These are phyloP conservation scores for Nowakowskiella sp. DNA, from an alignment of 192 early-diverging fungal genomes.

Conservation along the genomic window DNA sequence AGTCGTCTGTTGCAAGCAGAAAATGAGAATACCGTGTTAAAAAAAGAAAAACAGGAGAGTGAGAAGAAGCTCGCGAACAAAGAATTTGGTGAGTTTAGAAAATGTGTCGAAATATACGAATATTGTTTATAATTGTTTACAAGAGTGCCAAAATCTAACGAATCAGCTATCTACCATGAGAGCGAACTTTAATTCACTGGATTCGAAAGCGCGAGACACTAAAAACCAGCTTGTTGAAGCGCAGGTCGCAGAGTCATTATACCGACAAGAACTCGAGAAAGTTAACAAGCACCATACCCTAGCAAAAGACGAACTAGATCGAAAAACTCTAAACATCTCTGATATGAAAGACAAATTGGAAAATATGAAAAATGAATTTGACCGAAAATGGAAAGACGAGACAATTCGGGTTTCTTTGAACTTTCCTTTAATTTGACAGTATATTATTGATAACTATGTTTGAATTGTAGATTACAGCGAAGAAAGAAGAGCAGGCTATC, in stretches of 20 bases:
- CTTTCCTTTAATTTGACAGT: background rate
- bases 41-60: slow-evolving; percentile 22
- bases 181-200: slow-evolving; percentile 6
- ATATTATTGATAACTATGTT: background rate
- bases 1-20: slow-evolving; percentile 14
- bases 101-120: slow-evolving; percentile 1
- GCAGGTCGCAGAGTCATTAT: slow-evolving; percentile 41
- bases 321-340: slow-evolving; percentile 25
- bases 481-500: slow-evolving; percentile 29
- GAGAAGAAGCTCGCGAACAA: slow-evolving; percentile 23
- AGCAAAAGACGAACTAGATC: slow-evolving; percentile 27
- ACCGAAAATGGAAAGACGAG: slow-evolving; percentile 22
- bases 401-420: slow-evolving; percentile 1
- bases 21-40: slow-evolving; percentile 16
- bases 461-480: slow-evolving; percentile 15
- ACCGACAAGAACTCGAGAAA: slow-evolving; percentile 35
- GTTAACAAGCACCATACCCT: slow-evolving; percentile 31
- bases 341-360: slow-evolving; percentile 28
- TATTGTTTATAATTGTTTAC: background rate
- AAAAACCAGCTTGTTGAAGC: slow-evolving; percentile 29
- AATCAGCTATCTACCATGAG: slow-evolving; percentile 17
- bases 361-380: slow-evolving; percentile 31
- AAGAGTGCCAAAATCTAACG: slow-evolving; percentile 25
- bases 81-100: slow-evolving; percentile 23
- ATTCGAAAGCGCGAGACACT: slow-evolving; percentile 23